Evolutionary conservation across 306 rosid species (phyloP), one percentile per base, ranked within the genome.

Genomic region (Hippophae gyantsensis): DNA sequence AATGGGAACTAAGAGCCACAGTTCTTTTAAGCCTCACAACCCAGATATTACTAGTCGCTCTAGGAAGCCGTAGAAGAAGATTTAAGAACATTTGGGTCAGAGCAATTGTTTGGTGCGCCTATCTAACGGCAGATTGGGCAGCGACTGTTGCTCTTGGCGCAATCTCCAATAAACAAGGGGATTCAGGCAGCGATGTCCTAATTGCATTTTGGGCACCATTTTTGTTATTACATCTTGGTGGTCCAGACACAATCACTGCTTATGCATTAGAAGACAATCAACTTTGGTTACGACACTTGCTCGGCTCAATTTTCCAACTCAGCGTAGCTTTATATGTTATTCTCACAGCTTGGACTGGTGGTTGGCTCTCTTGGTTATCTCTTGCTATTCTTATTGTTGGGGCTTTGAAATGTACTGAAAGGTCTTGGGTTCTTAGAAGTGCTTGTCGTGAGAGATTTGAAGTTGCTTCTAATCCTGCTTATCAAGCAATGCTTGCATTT

Each of bases 131-230:
- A 9, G 76, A 65, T 50, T 72, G 60, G 54, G 40, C 69, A 40
- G 81, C 76, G 1, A 75, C 72, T 0, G 13, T 69, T 18, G 64
- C 69, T 0, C 69, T 79, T 0, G 69, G 78, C 3, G 50, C 52
- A 7, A 72, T 75, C 52, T 71, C 68, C 47, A 52, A 54, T 66
- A 54, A 32, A 32, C 38, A 32, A 32, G 38, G 38, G 3, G 49
- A 74, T 10, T 42, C 72, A 8, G 53, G 53, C 54, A 42, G 23
- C 1, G 8, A 49, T 3, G 38, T 32, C 38, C 27, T 74, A 0
- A 52, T 54, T 72, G 77, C 75, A 6, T 63, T 51, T 5, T 79
- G 84, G 80, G 78, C 73, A 12, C 78, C 84, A 8, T 71, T 79
- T 63, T 70, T 74, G 12, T 74, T 76, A 2, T 23, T 79, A 26